These are phyloP conservation scores for Liriodendron chinense DNA, from an alignment of 164 flowering plant genomes.

Conservation along the genomic window DNA sequence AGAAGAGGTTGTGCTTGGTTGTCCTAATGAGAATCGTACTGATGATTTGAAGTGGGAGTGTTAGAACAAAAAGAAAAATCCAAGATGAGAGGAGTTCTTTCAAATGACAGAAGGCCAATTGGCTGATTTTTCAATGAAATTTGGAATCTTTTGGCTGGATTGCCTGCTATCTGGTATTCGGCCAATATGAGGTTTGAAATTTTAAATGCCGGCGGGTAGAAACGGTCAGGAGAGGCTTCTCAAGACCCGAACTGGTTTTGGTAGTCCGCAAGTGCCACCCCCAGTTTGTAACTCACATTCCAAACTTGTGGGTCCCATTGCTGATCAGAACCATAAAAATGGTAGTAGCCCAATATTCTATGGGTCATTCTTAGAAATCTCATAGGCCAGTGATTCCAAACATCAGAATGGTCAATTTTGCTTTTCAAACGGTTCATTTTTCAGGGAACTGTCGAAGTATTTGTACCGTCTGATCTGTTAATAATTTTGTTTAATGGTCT, in stretches of 20 bases:
- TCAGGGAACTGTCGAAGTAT: too few species aligned
- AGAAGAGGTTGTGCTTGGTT: neutral
- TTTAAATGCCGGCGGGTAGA: constrained; percentile 18
- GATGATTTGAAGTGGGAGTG: constrained; percentile 6
- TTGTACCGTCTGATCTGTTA: too few species aligned
- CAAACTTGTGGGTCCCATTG: too few species aligned
- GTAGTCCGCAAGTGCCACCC: neutral
- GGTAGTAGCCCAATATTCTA: too few species aligned
- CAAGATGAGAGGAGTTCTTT: constrained; percentile 6
- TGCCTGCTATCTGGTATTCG: too few species aligned
- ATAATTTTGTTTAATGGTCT: too few species aligned
- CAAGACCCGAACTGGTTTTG: neutral
- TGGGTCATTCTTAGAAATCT: too few species aligned
- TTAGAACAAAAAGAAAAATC: constrained; percentile 20
- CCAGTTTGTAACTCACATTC: too few species aligned
- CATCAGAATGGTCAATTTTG: too few species aligned
- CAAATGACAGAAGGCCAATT: constrained; percentile 12
- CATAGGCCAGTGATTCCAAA: too few species aligned
- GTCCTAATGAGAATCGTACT: neutral
- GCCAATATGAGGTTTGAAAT: neutral
- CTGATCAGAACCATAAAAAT: too few species aligned
- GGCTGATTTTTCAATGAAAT: constrained; percentile 19
- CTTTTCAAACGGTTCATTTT: too few species aligned
- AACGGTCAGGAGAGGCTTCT: neutral
- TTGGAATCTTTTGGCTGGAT: constrained; percentile 15